These are phyloP conservation scores for Didymella lethalis DNA, from an alignment of 2,329 filamentous ascomycete genomes.

Conservation along the genomic window DNA sequence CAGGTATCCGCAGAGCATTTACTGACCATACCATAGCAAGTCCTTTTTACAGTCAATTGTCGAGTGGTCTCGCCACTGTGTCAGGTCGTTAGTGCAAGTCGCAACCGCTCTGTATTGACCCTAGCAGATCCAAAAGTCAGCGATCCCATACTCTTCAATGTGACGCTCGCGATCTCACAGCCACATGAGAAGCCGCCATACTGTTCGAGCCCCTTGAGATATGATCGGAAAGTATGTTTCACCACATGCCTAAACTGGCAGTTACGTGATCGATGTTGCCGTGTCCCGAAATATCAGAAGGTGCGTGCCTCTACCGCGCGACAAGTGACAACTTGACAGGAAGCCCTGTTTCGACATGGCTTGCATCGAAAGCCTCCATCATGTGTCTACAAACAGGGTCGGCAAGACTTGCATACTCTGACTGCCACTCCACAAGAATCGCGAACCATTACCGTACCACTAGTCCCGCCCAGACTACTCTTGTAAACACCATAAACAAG, in stretches of 20 bases:
- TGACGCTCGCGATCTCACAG: background rate
- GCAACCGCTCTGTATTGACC: background rate
- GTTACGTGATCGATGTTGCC: background rate
- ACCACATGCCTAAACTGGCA: background rate
- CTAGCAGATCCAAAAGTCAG: background rate
- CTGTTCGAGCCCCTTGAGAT: background rate
- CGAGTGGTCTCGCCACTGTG: background rate
- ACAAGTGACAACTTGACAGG: constrained; percentile 27
- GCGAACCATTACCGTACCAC: constrained; percentile 11
- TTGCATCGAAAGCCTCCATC: constrained; percentile 17
- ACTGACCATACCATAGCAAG: background rate
- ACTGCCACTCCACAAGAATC: constrained; percentile 25
- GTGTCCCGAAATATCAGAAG: constrained; percentile 13
- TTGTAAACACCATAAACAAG: background rate
- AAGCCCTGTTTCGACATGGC: constrained; percentile 11
- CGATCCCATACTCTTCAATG: background rate
- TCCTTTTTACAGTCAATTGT: constrained; percentile 5
- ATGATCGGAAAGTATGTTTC: background rate
- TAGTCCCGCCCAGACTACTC: background rate
- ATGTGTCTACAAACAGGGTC: constrained; percentile 8
- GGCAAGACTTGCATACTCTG: constrained; percentile 18
- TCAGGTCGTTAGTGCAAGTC: background rate
- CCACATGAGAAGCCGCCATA: background rate
- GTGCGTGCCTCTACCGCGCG: constrained; percentile 16
- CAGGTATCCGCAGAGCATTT: constrained; percentile 1